phyloP scores from a whole-genome alignment of 257 asterid genomes.

The Apocynum venetum region DNA sequence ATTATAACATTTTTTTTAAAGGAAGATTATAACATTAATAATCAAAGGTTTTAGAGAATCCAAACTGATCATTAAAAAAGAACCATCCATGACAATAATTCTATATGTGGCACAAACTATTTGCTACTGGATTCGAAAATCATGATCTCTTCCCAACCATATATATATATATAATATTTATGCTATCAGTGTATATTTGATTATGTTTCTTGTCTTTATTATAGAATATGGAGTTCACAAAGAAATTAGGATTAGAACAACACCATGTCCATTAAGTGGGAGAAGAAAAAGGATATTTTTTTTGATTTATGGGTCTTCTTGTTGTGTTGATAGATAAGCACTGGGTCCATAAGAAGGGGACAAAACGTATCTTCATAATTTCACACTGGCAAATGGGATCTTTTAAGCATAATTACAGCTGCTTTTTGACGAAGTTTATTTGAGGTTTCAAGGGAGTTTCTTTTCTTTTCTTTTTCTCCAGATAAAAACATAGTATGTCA shows the following conservation, averaged over 20 bases:
- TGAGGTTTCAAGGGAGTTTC: not conserved
- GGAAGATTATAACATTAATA: no score
- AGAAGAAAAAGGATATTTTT: not conserved
- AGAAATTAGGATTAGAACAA: not conserved
- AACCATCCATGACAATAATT: no score
- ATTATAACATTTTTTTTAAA: no score
- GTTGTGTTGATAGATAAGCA: not conserved
- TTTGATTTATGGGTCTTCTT: not conserved
- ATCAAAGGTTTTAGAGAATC: no score
- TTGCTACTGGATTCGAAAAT: no score
- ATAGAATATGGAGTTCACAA: not conserved
- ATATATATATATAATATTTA: no score
- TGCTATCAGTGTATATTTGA: no score
- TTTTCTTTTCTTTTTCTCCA: not conserved
- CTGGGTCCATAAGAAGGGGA: constrained; percentile 15
- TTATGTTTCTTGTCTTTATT: no score
- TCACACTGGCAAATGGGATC: constrained; percentile 9
- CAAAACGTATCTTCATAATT: constrained; percentile 15
- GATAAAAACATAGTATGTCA: not conserved
- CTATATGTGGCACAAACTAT: no score
- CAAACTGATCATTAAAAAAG: no score
- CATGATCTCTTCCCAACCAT: no score
- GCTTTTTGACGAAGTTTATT: not conserved
- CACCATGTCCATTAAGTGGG: no score
- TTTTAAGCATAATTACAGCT: not conserved